Percentiles rank a stretch among this genome's conserved stretches.
Conservation (phyloP, 768 basidiomycete genomes). For the Auricularia sp. region DNA sequence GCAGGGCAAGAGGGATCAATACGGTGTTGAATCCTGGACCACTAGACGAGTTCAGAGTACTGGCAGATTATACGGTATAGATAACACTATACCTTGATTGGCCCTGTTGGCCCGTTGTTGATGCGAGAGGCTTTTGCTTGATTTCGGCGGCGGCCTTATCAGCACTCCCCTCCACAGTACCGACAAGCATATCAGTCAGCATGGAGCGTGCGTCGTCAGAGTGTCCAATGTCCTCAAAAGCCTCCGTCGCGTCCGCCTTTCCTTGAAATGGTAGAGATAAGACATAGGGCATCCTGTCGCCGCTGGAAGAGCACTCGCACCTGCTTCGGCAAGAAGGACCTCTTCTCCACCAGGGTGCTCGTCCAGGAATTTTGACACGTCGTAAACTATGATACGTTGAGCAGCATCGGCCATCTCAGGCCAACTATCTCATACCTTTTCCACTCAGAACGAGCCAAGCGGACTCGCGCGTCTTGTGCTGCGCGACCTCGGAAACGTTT, state of each 20-base stretch:
- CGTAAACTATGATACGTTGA: constrained; percentile 25
- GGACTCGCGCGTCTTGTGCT: constrained; percentile 25
- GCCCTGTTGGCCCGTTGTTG: background rate
- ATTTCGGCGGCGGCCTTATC: background rate
- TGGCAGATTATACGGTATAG: no score
- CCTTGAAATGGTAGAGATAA: constrained; percentile 16
- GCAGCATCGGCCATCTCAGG: background rate
- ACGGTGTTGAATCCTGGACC: constrained; percentile 7
- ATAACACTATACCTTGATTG: no score
- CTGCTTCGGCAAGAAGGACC: constrained; percentile 36
- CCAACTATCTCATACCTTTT: constrained; percentile 19
- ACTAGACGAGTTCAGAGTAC: background rate
- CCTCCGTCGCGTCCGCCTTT: constrained; percentile 36
- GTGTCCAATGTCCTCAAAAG: constrained; percentile 43
- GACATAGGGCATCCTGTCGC: background rate
- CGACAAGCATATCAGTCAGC: constrained; percentile 31
- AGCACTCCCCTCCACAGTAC: constrained; percentile 26
- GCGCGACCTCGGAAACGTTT: constrained; percentile 19
- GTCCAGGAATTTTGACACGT: constrained; percentile 32
- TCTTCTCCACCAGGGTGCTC: constrained; percentile 41
- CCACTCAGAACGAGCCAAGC: constrained; percentile 33
- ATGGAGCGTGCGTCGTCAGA: constrained; percentile 37
- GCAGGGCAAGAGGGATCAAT: constrained; percentile 55
- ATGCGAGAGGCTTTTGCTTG: background rate
- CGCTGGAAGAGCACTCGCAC: constrained; percentile 5